Evolutionary conservation across 106 monocot species (phyloP).

Genomic region (Allium sativum): DNA sequence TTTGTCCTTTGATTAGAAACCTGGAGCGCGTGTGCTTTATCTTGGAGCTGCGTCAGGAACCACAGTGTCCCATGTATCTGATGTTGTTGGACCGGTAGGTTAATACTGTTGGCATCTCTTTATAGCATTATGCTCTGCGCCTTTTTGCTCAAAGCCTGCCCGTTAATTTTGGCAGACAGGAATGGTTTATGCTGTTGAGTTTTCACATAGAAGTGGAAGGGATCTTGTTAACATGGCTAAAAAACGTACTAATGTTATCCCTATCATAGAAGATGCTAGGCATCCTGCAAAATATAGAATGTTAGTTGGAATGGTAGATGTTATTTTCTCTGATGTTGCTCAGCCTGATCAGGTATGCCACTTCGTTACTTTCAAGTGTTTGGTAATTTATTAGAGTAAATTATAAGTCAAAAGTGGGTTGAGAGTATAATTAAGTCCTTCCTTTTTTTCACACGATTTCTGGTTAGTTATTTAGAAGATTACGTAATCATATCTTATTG

Average conservation of each 20-base stretch:
- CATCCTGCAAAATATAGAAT: slow-evolving; percentile 93
- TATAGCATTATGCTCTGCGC: too few relatives aligned
- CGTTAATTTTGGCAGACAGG: slow-evolving; percentile 41
- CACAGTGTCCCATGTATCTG: slow-evolving; percentile 94
- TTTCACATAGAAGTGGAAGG: slow-evolving; percentile 91
- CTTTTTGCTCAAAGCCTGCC: too few relatives aligned
- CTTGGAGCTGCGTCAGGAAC: slow-evolving; percentile 97
- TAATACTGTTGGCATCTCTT: too few relatives aligned
- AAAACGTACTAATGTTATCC: slow-evolving; percentile 90
- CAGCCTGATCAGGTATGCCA: slow-evolving; percentile 87
- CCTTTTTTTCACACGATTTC: not conserved
- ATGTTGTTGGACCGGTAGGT: slow-evolving; percentile 95
- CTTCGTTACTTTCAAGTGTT: not conserved
- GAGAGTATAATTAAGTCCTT: not conserved
- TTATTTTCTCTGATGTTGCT: slow-evolving; percentile 98
- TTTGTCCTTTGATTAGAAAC: slow-evolving; percentile 25
- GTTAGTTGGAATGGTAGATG: slow-evolving; percentile 98
- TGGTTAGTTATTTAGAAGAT: too few relatives aligned
- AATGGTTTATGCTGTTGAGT: slow-evolving; percentile 92
- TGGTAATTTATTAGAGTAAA: not conserved
- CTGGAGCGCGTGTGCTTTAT: slow-evolving; percentile 73
- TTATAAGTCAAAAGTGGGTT: not conserved
- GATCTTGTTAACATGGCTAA: slow-evolving; percentile 98
- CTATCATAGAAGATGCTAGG: slow-evolving; percentile 96
- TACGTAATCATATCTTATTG: too few relatives aligned